Base-by-base conservation (phyloP, 2,329 filamentous ascomycete genomes). In the Fusarium xyrophilum region DNA sequence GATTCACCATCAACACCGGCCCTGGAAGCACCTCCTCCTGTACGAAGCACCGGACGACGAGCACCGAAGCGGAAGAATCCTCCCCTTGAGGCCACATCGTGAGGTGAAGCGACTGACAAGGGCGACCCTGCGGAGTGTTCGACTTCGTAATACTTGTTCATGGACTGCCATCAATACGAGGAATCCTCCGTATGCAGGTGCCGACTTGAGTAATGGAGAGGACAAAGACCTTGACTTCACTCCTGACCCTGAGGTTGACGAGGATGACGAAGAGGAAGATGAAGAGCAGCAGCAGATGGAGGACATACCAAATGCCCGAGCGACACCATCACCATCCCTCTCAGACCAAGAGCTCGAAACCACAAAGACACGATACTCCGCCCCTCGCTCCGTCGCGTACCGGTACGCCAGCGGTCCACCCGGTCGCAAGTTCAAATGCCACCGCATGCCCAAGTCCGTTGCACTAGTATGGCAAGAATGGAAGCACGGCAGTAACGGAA, bases 391-490 rank as follows among this genome's bases (percentile, higher is more conserved):
- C 17, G 63, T 58, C 1, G 63, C 46, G 3, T 55, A 51, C 19
- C 74, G 69, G 0, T 68, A 66, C 63, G 67, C 72, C 2, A 36
- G 42, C 4, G 74, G 74, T 0, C 71, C 71, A 0, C 47, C 65
- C 0, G 46, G 44, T 7, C 56, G 46, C 2, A 71, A 42, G 23
- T 76, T 75, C 46, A 60, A 55, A 42, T 76, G 68, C 56, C 48
- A 61, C 25, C 63, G 66, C 10, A 75, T 71, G 70, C 67, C 70
- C 36, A 71, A 74, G 40, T 72, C 66, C 0, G 72, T 76, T 0
- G 54, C 58, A 0, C 35, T 55, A 5, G 57, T 76, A 25, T 76
- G 73, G 73, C 19, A 56, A 14, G 73, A 76, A 21, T 74, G 63
- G 63, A 75, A 73, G 15, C 32, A 51, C 7, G 73, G 74, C 9